phyloP scores from a whole-genome alignment of 495 filamentous ascomycete genomes.

The Beverwykella pulmonaria region DNA sequence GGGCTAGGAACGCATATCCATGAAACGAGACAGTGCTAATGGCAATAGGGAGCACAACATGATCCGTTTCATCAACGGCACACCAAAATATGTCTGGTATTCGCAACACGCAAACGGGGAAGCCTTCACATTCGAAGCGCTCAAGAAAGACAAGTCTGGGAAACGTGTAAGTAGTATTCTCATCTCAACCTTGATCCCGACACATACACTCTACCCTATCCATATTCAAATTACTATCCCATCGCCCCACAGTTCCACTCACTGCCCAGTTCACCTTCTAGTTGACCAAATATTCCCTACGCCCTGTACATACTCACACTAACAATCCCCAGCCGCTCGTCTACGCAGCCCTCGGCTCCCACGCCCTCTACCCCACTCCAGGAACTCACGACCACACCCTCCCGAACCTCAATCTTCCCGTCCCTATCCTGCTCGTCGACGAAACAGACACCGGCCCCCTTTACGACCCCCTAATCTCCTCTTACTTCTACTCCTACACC shows the following conservation, averaged over 20 bases:
- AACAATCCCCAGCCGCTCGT: conserved; percentile 45
- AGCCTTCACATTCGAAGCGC: conserved; percentile 61
- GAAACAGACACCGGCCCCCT: conserved; percentile 37
- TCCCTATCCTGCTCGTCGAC: conserved; percentile 30
- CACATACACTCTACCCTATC: not conserved
- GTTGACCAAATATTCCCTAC: too few relatives aligned
- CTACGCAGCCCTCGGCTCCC: conserved; percentile 61
- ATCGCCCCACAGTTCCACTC: not conserved
- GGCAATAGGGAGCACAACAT: conserved; percentile 62
- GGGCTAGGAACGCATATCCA: too few relatives aligned
- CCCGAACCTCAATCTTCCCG: conserved; percentile 38
- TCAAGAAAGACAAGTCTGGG: conserved; percentile 51
- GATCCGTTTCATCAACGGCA: conserved; percentile 64
- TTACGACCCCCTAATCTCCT: conserved; percentile 57
- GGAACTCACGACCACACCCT: conserved; percentile 46
- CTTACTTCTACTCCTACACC: conserved; percentile 55
- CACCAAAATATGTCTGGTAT: conserved; percentile 62
- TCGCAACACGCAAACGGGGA: conserved; percentile 64
- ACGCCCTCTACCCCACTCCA: conserved; percentile 60
- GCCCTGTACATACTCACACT: too few relatives aligned
- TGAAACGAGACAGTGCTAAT: not conserved
- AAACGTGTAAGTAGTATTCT: conserved; percentile 16
- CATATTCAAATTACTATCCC: too few relatives aligned
- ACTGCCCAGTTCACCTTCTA: too few relatives aligned
- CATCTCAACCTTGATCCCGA: not conserved